Conservation (phyloP, 1,284 basidiomycete genomes). For the Tremellales sp. region DNA sequence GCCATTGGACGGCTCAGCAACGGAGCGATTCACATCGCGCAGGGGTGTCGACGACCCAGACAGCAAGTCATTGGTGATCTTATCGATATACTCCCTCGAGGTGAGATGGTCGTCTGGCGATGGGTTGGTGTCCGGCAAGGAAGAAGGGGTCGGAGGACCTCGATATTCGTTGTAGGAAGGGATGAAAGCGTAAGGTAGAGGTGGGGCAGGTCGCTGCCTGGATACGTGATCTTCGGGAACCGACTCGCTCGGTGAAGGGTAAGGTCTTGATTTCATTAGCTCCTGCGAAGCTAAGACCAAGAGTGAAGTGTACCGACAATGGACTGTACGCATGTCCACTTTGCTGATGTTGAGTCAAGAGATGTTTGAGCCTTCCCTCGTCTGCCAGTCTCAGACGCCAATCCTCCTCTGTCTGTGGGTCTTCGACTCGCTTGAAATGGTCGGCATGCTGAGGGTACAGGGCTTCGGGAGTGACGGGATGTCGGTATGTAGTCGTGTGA, state of each 20-base stretch:
- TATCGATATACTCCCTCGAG: slow-evolving; percentile 11
- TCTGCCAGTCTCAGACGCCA: slow-evolving; percentile 22
- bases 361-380: slow-evolving; percentile 17
- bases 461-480: slow-evolving; percentile 17
- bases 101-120: slow-evolving; percentile 5
- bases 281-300: no score
- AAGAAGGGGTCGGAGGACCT: slow-evolving; percentile 2
- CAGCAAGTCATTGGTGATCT: no score
- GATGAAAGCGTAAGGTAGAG: slow-evolving; percentile 18
- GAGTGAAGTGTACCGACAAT: background rate
- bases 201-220: slow-evolving; percentile 2
- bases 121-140: slow-evolving; percentile 1
- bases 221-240: background rate
- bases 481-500: slow-evolving; percentile 35
- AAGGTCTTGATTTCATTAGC: background rate
- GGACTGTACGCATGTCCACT: background rate
- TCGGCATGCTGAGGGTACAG: slow-evolving; percentile 36
- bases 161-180: slow-evolving; percentile 3
- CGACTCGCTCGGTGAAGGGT: background rate
- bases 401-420: slow-evolving; percentile 28
- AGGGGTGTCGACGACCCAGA: no score
- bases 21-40: no score
- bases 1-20: no score
- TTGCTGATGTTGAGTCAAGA: slow-evolving; percentile 6
- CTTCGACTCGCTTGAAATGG: slow-evolving; percentile 26